Evolutionary conservation across 108 stramenopile genomes (phyloP).

Genomic region (Poteriospumella lacustris): DNA sequence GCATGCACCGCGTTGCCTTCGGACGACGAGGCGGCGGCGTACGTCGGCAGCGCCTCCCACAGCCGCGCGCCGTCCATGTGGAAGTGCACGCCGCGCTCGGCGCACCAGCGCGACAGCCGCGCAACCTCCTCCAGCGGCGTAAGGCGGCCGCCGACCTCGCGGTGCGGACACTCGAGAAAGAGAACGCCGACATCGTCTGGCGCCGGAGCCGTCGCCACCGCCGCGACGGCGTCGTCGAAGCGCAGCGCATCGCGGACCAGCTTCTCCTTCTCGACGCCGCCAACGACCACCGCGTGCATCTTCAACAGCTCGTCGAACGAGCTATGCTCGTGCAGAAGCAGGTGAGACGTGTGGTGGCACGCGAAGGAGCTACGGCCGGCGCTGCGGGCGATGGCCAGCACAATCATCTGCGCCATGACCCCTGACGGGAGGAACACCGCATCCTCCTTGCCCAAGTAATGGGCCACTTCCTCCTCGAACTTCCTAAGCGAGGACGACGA

Average conservation of each 20-base stretch:
- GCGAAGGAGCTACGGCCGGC: constrained; percentile 39
- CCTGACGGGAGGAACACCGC: constrained; percentile 70
- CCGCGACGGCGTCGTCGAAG: neutral
- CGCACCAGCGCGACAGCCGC: constrained; percentile 47
- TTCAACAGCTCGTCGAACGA: constrained; percentile 54
- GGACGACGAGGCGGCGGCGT: constrained; percentile 19
- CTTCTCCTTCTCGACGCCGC: constrained; percentile 20
- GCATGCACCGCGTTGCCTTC: neutral
- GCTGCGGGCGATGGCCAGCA: constrained; percentile 56
- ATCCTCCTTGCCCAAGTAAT: constrained; percentile 64
- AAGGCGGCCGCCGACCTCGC: constrained; percentile 70
- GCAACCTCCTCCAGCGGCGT: constrained; percentile 63
- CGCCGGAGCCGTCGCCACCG: constrained; percentile 11
- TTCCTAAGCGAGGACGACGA: constrained; percentile 42
- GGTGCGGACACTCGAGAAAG: constrained; percentile 71
- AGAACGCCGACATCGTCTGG: constrained; percentile 28
- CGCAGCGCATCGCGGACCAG: too few species aligned
- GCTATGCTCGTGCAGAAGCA: constrained; percentile 65
- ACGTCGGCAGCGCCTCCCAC: constrained; percentile 60
- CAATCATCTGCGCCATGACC: constrained; percentile 71
- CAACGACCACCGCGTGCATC: constrained; percentile 45
- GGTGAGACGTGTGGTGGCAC: constrained; percentile 65
- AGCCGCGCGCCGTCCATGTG: constrained; percentile 77
- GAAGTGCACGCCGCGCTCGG: constrained; percentile 47
- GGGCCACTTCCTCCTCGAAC: constrained; percentile 63